Evolutionary conservation across 2,329 filamentous ascomycete genomes (phyloP).

Genomic region (Trematosphaeria pertusa): DNA sequence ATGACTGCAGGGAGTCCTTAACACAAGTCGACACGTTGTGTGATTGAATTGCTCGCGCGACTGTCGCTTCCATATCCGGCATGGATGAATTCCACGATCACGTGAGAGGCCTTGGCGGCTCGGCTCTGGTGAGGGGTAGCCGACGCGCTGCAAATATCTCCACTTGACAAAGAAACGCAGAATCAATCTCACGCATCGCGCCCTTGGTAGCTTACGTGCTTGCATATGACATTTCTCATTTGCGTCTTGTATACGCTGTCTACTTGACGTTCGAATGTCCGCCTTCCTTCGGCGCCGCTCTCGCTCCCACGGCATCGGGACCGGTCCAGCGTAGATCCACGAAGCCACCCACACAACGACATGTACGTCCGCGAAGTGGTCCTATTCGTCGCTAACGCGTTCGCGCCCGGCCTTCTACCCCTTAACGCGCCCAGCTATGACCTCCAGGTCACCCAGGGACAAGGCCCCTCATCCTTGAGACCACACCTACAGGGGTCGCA

Average conservation of each 20-base stretch:
- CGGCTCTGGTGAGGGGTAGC: not conserved
- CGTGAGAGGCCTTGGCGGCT: not conserved
- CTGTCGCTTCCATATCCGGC: too few relatives aligned
- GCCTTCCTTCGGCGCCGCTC: too few relatives aligned
- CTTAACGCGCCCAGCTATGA: not conserved
- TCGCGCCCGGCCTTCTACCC: not conserved
- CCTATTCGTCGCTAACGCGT: not conserved
- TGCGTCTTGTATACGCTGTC: not conserved
- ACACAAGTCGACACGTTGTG: too few relatives aligned
- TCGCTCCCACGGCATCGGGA: not conserved
- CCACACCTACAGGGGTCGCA: slow-evolving; percentile 14
- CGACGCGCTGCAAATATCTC: too few relatives aligned
- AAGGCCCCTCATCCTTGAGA: slow-evolving; percentile 7
- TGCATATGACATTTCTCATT: too few relatives aligned
- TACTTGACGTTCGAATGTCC: not conserved
- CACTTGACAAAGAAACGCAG: not conserved
- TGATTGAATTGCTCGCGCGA: too few relatives aligned
- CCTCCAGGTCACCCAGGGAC: slow-evolving; percentile 7
- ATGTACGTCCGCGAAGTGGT: not conserved
- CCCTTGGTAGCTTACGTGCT: too few relatives aligned
- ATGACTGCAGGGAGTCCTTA: too few relatives aligned
- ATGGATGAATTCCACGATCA: too few relatives aligned
- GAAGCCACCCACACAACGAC: not conserved
- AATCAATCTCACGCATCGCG: not conserved
- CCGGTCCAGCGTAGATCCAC: not conserved